Conservation (phyloP, 2,329 filamentous ascomycete species). For the Penicillium sp. region DNA sequence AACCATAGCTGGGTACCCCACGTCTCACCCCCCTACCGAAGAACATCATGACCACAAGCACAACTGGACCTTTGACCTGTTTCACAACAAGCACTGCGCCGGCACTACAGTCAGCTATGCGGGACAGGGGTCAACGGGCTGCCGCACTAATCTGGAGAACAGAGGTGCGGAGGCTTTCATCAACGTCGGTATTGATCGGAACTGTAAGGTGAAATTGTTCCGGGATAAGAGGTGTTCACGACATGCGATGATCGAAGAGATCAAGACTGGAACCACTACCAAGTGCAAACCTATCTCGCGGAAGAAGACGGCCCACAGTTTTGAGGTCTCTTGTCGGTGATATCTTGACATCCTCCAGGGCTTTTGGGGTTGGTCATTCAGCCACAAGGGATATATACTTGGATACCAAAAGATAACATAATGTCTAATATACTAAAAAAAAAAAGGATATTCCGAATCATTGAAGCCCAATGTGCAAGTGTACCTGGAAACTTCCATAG, state of each 20-base stretch:
- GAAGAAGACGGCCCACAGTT: conserved; percentile 8
- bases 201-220: conserved; percentile 11
- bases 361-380: too few species aligned
- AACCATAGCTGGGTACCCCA: background rate
- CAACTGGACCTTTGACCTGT: conserved; percentile 13
- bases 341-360: background rate
- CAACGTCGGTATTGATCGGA: conserved; percentile 1
- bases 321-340: conserved; percentile 4
- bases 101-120: background rate
- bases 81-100: conserved; percentile 5
- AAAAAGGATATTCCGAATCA: too few species aligned
- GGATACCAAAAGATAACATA: background rate
- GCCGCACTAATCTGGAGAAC: conserved; percentile 2
- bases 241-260: background rate
- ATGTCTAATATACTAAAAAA: background rate
- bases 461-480: background rate
- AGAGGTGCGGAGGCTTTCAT: conserved; percentile 1
- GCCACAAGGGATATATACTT: background rate
- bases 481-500: too few species aligned
- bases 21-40: background rate
- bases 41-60: background rate
- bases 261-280: background rate
- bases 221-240: conserved; percentile 8
- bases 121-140: conserved; percentile 7
- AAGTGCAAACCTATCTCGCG: background rate